Evolutionary conservation across 1,284 basidiomycete species (phyloP), one percentile per base, ranked within the genome.

Genomic region (Tetrapyrgos nigripes): DNA sequence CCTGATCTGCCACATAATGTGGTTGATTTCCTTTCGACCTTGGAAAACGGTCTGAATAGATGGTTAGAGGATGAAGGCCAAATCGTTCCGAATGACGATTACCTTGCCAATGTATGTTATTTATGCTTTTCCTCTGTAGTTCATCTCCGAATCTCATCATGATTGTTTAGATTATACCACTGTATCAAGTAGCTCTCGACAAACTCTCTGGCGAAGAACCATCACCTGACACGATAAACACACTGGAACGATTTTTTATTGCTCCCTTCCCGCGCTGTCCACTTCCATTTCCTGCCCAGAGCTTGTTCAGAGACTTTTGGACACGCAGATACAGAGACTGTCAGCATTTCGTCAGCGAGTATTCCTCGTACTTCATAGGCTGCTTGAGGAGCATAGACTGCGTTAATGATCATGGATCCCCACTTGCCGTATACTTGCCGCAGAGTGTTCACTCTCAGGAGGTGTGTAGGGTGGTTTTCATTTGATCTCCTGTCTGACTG

Each of bases 271-370:
- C 73, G 13, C 80, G 78, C 23, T 75, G 83, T 37, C 78, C 78
- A 0, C 63, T 70, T 1, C 78, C 81, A 1, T 80, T 78, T 4
- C 69, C 75, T 17, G 85, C 83, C 3, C 79, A 81, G 0, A 62
- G 79, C 8, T 77, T 80, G 1, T 88, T 88, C 61, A 72, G 77
- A 58, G 69, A 64, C 3, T 86, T 81, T 62, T 86, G 84, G 84
- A 74, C 73, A 28, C 68, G 67, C 37, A 83, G 79, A 3, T 86
- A 83, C 61, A 76, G 81, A 33, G 68, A 69, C 14, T 69, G 64
- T 28, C 65, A 67, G 28, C 68, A 77, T 31, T 75, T 78, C 27
- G 66, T 64, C 50, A 37, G 61, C 0, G 53, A 65, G 14, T 77
- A 80, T 57, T 79, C 83, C 0, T 61, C 65, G 8, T 70, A 68